Evolutionary conservation across 2,329 filamentous ascomycete genomes (phyloP), one percentile per base, ranked within the genome.

Genomic region (Talaromyces funiculosus): DNA sequence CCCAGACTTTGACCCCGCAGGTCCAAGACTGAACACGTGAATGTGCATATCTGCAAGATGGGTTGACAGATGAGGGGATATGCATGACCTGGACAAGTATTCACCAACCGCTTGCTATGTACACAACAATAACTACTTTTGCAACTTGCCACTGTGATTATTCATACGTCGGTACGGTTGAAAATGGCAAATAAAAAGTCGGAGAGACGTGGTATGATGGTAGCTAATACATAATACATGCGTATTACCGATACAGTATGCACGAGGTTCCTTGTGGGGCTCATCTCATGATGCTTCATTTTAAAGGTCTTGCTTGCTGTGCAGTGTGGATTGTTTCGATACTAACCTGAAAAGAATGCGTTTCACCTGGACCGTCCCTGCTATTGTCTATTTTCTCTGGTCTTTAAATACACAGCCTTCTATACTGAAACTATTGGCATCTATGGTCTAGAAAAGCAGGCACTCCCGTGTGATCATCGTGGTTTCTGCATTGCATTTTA

Each of bases 1-100:
- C 55, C 55, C 55, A 47, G 55, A 57, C 55, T 35, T 33, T 20
- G 22, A 57, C 38, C 55, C 55, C 55, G 29, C 55, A 37, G 42
- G 10, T 51, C 29, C 16, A 20, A 22, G 22, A 37, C 20, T 40
- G 26, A 20, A 24, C 55, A 57, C 55, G 55, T 57, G 55, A 57
- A 51, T 33, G 16, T 14, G 9, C 47, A 12, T 51, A 9, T 33
- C 42, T 26, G 42, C 42, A 45, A 16, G 22, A 12, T 45, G 42
- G 18, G 22, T 47, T 29, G 43, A 29, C 20, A 45, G 22, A 47
- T 47, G 43, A 47, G 22, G 43, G 43, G 43, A 33, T n/a, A n/a
- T n/a, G n/a, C n/a, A n/a, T n/a, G n/a, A n/a, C n/a, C n/a, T n/a
- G n/a, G n/a, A n/a, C n/a, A n/a, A n/a, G n/a, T n/a, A n/a, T n/a